phyloP scores from a whole-genome alignment of 2,329 filamentous ascomycete genomes.

The Diaporthe ampelina region DNA sequence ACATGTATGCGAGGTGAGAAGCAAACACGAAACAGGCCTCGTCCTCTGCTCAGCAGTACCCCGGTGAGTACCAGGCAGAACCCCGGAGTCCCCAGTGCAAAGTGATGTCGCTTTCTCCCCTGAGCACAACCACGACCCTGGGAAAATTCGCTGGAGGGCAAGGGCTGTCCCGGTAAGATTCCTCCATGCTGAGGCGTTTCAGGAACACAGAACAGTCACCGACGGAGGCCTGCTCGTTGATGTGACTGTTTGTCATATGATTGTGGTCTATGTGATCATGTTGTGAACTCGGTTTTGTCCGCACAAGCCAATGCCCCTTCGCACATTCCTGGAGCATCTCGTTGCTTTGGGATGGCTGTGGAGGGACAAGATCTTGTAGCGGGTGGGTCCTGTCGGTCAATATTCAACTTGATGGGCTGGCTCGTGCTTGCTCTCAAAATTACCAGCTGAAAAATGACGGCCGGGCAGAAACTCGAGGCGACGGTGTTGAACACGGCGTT shows the following conservation, averaged over 20 bases:
- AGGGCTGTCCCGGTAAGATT: neutral
- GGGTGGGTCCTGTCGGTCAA: neutral
- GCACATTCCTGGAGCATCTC: neutral
- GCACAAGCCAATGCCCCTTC: neutral
- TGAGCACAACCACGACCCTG: neutral
- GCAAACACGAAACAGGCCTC: slow-evolving; percentile 10
- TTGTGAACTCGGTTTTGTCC: neutral
- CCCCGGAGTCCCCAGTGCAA: neutral
- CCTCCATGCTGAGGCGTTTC: neutral
- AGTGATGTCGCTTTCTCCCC: neutral
- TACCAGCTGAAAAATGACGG: neutral
- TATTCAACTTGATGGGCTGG: neutral
- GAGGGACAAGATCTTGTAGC: neutral
- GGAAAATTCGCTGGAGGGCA: neutral
- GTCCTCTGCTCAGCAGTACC: neutral
- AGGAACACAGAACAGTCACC: slow-evolving; percentile 15
- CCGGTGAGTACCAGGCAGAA: neutral
- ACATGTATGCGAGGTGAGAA: neutral
- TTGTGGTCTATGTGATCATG: neutral
- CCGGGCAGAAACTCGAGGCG: neutral
- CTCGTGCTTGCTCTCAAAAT: neutral
- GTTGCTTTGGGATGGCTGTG: neutral
- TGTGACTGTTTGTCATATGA: neutral
- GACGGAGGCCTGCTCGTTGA: slow-evolving; percentile 5
- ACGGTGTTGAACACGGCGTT: neutral